phyloP scores from a whole-genome alignment of 192 early-diverging fungal species.

The Funneliformis geosporum region DNA sequence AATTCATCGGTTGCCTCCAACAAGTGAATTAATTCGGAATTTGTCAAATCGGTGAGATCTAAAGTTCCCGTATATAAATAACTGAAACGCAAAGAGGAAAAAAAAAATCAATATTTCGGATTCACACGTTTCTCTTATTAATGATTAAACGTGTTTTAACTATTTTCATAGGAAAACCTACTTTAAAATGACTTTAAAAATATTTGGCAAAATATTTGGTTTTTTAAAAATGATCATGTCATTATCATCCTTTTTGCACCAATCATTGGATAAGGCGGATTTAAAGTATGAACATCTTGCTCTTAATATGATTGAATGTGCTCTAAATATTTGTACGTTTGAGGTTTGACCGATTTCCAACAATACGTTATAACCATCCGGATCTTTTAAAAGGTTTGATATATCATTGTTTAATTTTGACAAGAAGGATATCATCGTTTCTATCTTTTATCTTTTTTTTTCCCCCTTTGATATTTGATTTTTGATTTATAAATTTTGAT shows the following conservation, averaged over 20 bases:
- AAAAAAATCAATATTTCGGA: neutral
- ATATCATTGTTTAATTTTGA: neutral
- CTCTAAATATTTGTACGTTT: neutral
- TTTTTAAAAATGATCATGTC: neutral
- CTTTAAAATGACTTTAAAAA: constrained; percentile 23
- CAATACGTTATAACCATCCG: constrained; percentile 26
- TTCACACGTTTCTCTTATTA: neutral
- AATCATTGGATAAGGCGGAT: constrained; percentile 24
- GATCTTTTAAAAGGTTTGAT: constrained; percentile 8
- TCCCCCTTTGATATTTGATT: no score
- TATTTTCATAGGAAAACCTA: neutral
- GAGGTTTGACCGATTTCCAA: neutral
- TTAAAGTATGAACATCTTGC: constrained; percentile 22
- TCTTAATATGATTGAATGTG: constrained; percentile 20
- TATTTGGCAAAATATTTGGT: constrained; percentile 16
- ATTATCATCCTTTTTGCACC: constrained; percentile 7
- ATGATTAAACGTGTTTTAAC: neutral
- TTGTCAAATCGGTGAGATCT: neutral
- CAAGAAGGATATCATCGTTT: neutral
- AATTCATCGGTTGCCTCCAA: constrained; percentile 22
- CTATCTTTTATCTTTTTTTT: neutral
- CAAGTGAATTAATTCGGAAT: neutral
- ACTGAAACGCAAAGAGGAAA: neutral
- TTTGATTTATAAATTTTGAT: no score
- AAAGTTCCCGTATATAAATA: constrained; percentile 3